phyloP scores from a whole-genome alignment of 2,329 filamentous ascomycete species.

The Sarocladium brachiariae region DNA sequence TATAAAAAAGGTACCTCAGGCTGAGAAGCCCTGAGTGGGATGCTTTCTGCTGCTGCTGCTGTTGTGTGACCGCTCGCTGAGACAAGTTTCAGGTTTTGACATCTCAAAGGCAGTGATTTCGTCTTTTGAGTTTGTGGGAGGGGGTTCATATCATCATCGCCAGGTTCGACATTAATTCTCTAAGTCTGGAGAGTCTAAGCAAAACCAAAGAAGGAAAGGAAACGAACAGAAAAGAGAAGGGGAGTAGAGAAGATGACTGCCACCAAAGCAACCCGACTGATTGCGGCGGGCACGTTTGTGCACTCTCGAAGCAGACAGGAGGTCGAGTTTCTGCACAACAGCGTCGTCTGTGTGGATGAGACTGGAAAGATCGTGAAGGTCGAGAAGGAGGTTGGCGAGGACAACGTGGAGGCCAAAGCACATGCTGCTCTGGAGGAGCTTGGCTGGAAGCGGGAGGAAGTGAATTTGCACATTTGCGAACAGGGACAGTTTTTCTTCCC shows the following conservation, averaged over 20 bases:
- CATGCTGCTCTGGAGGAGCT: constrained; percentile 23
- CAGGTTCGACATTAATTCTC: no score
- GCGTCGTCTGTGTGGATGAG: constrained; percentile 43
- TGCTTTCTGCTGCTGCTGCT: no score
- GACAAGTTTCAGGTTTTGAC: no score
- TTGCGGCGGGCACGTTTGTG: constrained; percentile 50
- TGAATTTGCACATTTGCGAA: constrained; percentile 28
- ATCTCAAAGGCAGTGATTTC: no score
- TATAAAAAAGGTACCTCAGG: no score
- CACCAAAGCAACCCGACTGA: constrained; percentile 27
- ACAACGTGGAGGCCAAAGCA: not conserved
- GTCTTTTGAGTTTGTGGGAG: no score
- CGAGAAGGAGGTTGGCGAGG: constrained; percentile 25
- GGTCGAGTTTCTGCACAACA: constrained; percentile 44
- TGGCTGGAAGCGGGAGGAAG: constrained; percentile 36
- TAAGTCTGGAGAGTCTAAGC: no score
- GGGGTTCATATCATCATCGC: no score
- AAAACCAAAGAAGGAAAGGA: no score
- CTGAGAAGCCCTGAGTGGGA: no score
- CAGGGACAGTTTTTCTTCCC: constrained; percentile 72
- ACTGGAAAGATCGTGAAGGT: constrained; percentile 44
- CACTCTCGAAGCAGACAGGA: constrained; percentile 41
- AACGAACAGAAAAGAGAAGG: no score
- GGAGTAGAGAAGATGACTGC: constrained; percentile 10
- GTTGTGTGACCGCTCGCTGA: no score